Conservation (phyloP, 2,329 filamentous ascomycete species). For the Fusarium brachygibbosum region DNA sequence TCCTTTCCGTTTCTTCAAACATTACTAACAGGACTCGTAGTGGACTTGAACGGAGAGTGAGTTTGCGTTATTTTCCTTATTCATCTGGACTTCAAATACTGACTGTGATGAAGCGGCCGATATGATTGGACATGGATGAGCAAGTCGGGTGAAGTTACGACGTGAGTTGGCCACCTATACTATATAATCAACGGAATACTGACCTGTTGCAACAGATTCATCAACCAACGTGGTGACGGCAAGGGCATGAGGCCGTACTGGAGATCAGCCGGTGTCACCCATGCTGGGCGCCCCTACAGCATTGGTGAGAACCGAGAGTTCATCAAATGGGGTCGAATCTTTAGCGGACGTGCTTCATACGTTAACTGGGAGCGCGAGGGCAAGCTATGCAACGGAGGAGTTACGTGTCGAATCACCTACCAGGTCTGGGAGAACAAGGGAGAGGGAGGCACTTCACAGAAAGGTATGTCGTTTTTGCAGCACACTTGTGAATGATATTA, state of each 20-base stretch:
- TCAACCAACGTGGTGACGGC: conserved; percentile 6
- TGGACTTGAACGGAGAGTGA: conserved; percentile 8
- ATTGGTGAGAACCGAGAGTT: conserved; percentile 10
- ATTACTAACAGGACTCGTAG: not conserved
- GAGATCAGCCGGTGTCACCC: not conserved
- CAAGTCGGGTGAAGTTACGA: conserved; percentile 1
- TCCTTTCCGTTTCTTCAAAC: not conserved
- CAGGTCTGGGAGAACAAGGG: conserved; percentile 11
- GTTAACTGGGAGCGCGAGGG: conserved; percentile 2
- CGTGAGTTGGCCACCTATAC: not conserved
- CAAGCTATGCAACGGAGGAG: not conserved
- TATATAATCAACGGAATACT: not conserved
- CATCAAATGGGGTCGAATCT: conserved; percentile 6
- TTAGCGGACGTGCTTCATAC: conserved; percentile 1
- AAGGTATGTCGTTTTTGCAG: not conserved
- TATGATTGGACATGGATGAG: conserved; percentile 14
- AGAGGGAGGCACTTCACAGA: conserved; percentile 5
- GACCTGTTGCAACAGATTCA: not conserved
- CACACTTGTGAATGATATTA: not conserved
- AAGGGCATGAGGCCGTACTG: conserved; percentile 7
- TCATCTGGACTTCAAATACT: not conserved
- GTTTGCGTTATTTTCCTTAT: not conserved
- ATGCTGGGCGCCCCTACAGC: not conserved
- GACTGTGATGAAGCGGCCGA: not conserved
- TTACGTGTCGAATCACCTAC: not conserved